Evolutionary conservation across 2,329 filamentous ascomycete genomes (phyloP), one percentile per base, ranked within the genome.

Genomic region (Fusarium begoniae): DNA sequence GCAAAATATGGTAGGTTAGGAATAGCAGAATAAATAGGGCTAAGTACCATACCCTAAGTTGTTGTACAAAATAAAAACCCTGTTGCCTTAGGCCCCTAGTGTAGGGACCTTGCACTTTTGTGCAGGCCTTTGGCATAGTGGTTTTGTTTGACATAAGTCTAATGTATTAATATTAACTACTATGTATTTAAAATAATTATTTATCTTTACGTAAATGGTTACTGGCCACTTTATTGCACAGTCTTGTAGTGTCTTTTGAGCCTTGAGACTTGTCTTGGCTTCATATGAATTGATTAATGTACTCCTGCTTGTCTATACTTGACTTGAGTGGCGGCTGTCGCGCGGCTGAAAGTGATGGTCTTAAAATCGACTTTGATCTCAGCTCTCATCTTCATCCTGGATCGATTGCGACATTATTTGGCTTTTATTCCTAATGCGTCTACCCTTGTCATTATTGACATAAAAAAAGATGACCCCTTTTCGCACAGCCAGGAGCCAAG

Each of bases 331-430:
- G 41, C 35, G 10, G 28, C 32, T 1, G 20, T 22, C 18, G 51
- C 22, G 18, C 28, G 38, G 15, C 38, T 50, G 6, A 67, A 58
- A 0, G 35, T 14, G 8, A 59, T 15, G 0, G 62, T 45, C 20
- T 51, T 67, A 20, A 41, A 37, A 6, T 60, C 60, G 6, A 14
- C 37, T 13, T 37, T 45, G 2, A 66, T 24, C 9, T 60, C 45
- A 2, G n/a, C 45, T n/a, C 35, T 28, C 26, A 20, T 60, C 3
- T 60, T 10, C 17, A 3, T 47, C 20, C 9, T 43, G 17, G 3
- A 24, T 1, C 2, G 30, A 48, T 3, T 18, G 6, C 1, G n/a
- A 38, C 0, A 15, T 17, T 2, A 7, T 38, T 3, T 26, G 3
- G 22, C 22, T n/a, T 40, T 3, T 13, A 24, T 44, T 1, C 15